Evolutionary conservation across 495 filamentous ascomycete genomes (phyloP), one percentile per base, ranked within the genome.

Genomic region (Hyaloscypha hepaticicola): DNA sequence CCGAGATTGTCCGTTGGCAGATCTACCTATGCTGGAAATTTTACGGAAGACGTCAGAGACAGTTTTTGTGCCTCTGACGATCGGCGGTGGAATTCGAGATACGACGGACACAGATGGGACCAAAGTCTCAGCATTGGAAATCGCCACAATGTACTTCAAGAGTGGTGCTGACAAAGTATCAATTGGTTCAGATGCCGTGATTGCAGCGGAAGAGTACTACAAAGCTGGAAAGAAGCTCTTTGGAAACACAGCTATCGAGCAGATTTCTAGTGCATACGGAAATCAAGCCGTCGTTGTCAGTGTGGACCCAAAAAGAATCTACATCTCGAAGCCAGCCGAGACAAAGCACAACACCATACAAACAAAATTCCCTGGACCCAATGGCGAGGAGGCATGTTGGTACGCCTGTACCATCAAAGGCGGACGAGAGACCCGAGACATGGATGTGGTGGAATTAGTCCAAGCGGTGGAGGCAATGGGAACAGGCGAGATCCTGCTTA

Each of bases 81-180:
- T 99, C 65, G 95, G 95, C 26, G 95, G 95, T 55, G 95, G 95
- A 22, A 97, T 99, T 70, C 87, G 90, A 57, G 93, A 98, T 73
- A 92, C 90, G 1, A 83, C 90, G 24, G 96, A 98, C 73, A 85
- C 88, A 3, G 90, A 97, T 76, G 95, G 96, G n/a, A 93, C 88
- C 12, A 85, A 85, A 60, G 83, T 94, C 2, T 86, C 90, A 12
- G 95, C 95, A 5, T 85, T 97, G 8, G 91, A 98, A 63, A 91
- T 99, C 52, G 95, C 95, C 11, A 93, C 88, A 5, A 88, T 98
- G 84, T 99, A 99, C 80, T 99, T 99, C 83, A 91, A 95, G 79
- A 92, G 88, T 26, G 95, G 95, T 38, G 95, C 95, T n/a, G 95
- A 99, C 76, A 99, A 99, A 80, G 92, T 99, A 21, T 96, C 92